Evolutionary conservation across 2,329 filamentous ascomycete genomes (phyloP).

Genomic region (Aspergillus clavatus): DNA sequence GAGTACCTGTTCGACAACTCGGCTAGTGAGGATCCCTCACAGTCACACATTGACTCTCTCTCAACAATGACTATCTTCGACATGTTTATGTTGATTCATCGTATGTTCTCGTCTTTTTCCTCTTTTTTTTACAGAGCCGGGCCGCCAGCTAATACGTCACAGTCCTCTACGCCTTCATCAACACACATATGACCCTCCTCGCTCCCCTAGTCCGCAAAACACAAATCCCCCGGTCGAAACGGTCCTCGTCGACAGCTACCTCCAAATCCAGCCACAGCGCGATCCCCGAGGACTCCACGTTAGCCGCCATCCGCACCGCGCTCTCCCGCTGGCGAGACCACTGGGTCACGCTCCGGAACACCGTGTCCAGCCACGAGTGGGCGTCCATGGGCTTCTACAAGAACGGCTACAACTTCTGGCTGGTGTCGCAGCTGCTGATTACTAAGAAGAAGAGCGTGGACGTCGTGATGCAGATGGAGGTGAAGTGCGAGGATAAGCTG

Average conservation of each 20-base stretch:
- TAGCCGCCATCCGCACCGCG: slow-evolving; percentile 31
- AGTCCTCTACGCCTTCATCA: slow-evolving; percentile 41
- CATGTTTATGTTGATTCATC: slow-evolving; percentile 42
- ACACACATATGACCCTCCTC: slow-evolving; percentile 37
- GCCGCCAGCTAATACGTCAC: slow-evolving; percentile 3
- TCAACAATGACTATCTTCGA: slow-evolving; percentile 33
- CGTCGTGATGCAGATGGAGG: slow-evolving; percentile 41
- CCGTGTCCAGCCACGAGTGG: slow-evolving; percentile 34
- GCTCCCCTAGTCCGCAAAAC: slow-evolving; percentile 23
- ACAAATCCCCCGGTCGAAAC: slow-evolving; percentile 6
- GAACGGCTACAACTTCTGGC: slow-evolving; percentile 42
- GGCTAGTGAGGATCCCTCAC: slow-evolving; percentile 9
- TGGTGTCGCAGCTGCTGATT: slow-evolving; percentile 39
- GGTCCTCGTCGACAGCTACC: too few relatives aligned
- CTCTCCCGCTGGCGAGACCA: slow-evolving; percentile 37
- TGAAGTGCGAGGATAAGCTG: slow-evolving; percentile 43
- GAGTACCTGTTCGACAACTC: slow-evolving; percentile 34
- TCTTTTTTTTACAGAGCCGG: not conserved
- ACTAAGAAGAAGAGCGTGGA: slow-evolving; percentile 42
- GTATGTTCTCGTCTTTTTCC: slow-evolving; percentile 31
- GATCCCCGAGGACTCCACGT: slow-evolving; percentile 28
- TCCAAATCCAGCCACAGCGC: slow-evolving; percentile 7
- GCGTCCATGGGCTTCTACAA: slow-evolving; percentile 40
- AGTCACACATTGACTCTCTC: slow-evolving; percentile 7
- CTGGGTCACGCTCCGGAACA: slow-evolving; percentile 31